Conservation (phyloP, 352 stramenopile species). For the Pythium vanterpoolii region DNA sequence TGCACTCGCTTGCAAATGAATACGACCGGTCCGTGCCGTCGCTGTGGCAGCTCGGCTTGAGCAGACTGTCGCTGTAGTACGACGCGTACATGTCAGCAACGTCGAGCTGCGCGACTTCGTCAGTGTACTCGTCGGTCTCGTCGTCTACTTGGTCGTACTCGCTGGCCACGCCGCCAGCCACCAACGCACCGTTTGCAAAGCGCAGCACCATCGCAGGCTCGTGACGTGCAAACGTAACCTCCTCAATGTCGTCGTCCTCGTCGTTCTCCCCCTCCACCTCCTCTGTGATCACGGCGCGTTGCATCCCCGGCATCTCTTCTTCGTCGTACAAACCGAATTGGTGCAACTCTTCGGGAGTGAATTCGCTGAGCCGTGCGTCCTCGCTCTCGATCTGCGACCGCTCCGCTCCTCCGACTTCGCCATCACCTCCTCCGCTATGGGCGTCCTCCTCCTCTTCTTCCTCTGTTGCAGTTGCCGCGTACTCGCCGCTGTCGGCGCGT, state of each 20-base stretch:
- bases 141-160: slow-evolving; percentile 19
- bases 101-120: slow-evolving; percentile 24
- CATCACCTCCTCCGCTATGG: background rate
- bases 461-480: slow-evolving; percentile 1
- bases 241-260: slow-evolving; percentile 27
- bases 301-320: background rate
- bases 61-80: slow-evolving; percentile 23
- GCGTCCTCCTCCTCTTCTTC: background rate
- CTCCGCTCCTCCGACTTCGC: background rate
- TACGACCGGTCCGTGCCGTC: slow-evolving; percentile 69
- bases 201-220: slow-evolving; percentile 12
- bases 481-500: slow-evolving; percentile 7
- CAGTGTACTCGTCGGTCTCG: slow-evolving; percentile 23
- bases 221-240: slow-evolving; percentile 6
- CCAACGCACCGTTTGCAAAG: background rate
- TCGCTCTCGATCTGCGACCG: background rate
- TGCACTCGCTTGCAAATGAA: slow-evolving; percentile 53
- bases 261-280: slow-evolving; percentile 32
- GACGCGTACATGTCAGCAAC: slow-evolving; percentile 30
- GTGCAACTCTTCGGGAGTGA: slow-evolving; percentile 18
- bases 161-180: background rate
- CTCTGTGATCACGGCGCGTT: slow-evolving; percentile 19
- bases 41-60: slow-evolving; percentile 40
- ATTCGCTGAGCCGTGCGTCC: slow-evolving; percentile 20
- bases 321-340: slow-evolving; percentile 16